Base-by-base conservation (phyloP, 129 eudicot species). In the Mikania micrantha region DNA sequence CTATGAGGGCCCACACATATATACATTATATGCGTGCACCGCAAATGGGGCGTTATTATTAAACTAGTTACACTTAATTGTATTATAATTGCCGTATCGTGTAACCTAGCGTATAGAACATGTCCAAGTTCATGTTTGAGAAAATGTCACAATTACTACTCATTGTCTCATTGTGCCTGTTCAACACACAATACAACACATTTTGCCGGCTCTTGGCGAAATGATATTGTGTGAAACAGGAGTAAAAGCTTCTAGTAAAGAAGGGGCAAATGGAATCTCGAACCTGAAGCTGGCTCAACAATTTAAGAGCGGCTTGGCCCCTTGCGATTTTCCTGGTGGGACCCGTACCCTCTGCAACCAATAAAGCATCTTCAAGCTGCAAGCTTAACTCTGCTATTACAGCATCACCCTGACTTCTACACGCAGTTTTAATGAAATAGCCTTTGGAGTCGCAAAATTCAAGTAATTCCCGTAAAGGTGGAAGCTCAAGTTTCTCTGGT, bases 391-490 rank as follows among this genome's bases (percentile, higher is more conserved):
- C 87, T 0, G 85, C 91, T 39, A 39, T 63, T 71, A 85, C 81
- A 4, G 1, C 38, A 32, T 79, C 88, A 54, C 83, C 82, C 34
- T 81, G 69, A 15, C 40, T 56, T 5, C 56, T 20, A 47, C 72
- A 86, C n/a, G 19, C 10, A 9, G 79, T 95, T 78, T 87, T 94
- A 1, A 73, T 15, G 42, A 86, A 89, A 78, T 84, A 94, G 15
- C 99, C 99, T 22, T 79, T 88, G 25, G 93, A 89, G 84, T 87
- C 94, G 5, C 99, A 94, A 41, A 85, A 58, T 47, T 94, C 97
- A 54, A 66, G 77, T 61, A 94, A 58, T 67, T 94, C 99, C 10
- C 99, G 90, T 2, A 74, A 66, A 6, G 99, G 97, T 41, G 99
- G 88, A 16, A 94, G 86, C 79, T 89, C 97, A 16, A 94, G 93